phyloP scores from a whole-genome alignment of 495 filamentous ascomycete genomes.

The Talaromyces borbonicus region DNA sequence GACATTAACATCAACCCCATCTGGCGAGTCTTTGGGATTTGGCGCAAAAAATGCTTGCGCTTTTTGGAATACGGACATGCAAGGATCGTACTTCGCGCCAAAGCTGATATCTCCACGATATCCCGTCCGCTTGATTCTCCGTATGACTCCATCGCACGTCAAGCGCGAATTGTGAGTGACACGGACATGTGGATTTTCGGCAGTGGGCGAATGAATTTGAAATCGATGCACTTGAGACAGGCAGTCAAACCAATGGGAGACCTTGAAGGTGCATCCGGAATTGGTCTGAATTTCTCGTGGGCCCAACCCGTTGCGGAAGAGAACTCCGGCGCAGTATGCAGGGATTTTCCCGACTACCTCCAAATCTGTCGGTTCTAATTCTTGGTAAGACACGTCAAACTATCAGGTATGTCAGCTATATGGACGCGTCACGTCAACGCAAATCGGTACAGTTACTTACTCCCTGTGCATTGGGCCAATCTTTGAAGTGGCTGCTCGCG shows the following conservation, averaged over 20 bases:
- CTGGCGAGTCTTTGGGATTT: constrained; percentile 13
- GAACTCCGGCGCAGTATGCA: constrained; percentile 45
- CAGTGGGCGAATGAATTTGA: constrained; percentile 39
- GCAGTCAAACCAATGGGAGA: constrained; percentile 74
- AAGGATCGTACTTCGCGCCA: constrained; percentile 57
- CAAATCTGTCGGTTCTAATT: constrained; percentile 38
- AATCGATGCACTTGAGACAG: constrained; percentile 68
- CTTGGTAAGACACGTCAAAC: constrained; percentile 44
- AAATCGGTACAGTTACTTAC: constrained; percentile 9
- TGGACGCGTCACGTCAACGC: no score
- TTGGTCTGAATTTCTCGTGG: constrained; percentile 45
- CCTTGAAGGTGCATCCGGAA: constrained; percentile 41
- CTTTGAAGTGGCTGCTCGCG: constrained; percentile 12
- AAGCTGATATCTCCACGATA: constrained; percentile 39
- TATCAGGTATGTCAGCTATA: constrained; percentile 13
- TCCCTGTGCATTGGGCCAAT: constrained; percentile 26
- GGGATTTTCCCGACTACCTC: constrained; percentile 39
- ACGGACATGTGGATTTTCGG: constrained; percentile 16
- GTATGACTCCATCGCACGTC: constrained; percentile 46
- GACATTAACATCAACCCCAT: constrained; percentile 47
- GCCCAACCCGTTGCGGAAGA: constrained; percentile 68
- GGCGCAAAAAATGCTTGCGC: constrained; percentile 44
- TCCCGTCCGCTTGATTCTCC: constrained; percentile 45
- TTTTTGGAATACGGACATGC: constrained; percentile 57
- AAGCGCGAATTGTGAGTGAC: constrained; percentile 68